These are phyloP conservation scores for Leishmania major DNA, from an alignment of 208 protist species.

Conservation along the genomic window DNA sequence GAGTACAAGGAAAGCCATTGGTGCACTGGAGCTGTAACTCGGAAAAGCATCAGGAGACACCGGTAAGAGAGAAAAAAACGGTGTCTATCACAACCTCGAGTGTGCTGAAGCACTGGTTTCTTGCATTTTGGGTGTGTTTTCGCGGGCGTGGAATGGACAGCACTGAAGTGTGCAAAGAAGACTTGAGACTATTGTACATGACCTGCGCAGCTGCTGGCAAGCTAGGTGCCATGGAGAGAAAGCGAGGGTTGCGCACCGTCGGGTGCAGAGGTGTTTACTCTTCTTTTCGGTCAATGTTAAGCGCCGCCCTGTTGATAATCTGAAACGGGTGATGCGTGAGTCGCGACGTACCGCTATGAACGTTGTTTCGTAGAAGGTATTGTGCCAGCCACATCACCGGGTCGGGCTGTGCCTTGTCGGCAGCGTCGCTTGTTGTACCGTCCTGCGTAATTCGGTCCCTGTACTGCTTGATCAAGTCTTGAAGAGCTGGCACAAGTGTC, in stretches of 20 bases:
- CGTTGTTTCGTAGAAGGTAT: conserved; percentile 81
- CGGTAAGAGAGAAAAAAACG: neutral
- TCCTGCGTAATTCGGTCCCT: conserved; percentile 4
- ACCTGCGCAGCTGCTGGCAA: neutral
- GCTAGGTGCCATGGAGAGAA: neutral
- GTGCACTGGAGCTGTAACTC: neutral
- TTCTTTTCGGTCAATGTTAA: conserved; percentile 17
- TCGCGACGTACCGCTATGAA: conserved; percentile 35
- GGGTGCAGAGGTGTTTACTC: neutral
- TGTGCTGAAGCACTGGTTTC: neutral
- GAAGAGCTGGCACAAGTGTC: conserved; percentile 70
- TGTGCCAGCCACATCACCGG: conserved; percentile 79
- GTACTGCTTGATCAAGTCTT: conserved; percentile 51
- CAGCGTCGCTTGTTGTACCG: conserved; percentile 18
- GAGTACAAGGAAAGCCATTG: neutral
- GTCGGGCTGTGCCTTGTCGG: conserved; percentile 32
- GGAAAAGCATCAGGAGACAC: neutral
- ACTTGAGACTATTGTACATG: neutral
- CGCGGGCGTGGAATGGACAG: neutral
- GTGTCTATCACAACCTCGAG: neutral
- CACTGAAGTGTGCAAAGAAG: neutral
- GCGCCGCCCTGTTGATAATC: conserved; percentile 53
- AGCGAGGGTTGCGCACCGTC: neutral
- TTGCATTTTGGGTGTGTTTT: conserved; percentile 6
- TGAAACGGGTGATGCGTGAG: conserved; percentile 60